A percentile compares a stretch with the other conserved stretches of the same genome.
phyloP scores from a whole-genome alignment of 2,329 filamentous ascomycete species.

The Thielaviopsis cerberus region DNA sequence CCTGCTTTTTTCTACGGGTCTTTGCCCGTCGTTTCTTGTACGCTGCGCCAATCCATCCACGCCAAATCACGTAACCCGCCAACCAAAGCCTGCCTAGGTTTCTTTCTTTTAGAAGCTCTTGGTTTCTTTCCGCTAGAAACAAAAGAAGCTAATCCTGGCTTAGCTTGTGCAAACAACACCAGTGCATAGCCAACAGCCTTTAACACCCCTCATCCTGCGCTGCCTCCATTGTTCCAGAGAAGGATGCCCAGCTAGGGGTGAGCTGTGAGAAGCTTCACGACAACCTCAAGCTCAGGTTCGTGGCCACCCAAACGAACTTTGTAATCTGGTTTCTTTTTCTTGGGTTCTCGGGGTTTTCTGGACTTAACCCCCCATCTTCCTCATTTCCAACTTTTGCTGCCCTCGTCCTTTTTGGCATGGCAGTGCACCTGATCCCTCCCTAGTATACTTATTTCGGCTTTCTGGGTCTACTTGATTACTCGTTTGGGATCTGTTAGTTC shows the following conservation, averaged over 20 bases:
- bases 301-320: not conserved
- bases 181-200: not conserved
- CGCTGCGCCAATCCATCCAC: not conserved
- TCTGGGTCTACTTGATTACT: not conserved
- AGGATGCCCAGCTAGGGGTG: not conserved
- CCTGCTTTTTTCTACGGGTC: not conserved
- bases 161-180: not conserved
- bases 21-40: not conserved
- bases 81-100: no score
- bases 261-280: not conserved
- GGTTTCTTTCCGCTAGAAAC: not conserved
- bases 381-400: not conserved
- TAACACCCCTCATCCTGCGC: no score
- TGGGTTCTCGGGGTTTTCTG: not conserved
- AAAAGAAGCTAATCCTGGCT: not conserved
- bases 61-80: no score
- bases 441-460: not conserved
- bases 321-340: not conserved
- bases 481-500: not conserved
- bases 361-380: not conserved
- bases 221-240: not conserved
- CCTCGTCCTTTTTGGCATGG: constrained; percentile 5
- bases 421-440: constrained; percentile 7
- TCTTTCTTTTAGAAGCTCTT: not conserved
- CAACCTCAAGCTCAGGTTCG: not conserved